A percentile compares a stretch with the other conserved stretches of the same genome.
Evolutionary conservation across 805 yeast species (phyloP).

Genomic region (Saccharomycopsis vini): DNA sequence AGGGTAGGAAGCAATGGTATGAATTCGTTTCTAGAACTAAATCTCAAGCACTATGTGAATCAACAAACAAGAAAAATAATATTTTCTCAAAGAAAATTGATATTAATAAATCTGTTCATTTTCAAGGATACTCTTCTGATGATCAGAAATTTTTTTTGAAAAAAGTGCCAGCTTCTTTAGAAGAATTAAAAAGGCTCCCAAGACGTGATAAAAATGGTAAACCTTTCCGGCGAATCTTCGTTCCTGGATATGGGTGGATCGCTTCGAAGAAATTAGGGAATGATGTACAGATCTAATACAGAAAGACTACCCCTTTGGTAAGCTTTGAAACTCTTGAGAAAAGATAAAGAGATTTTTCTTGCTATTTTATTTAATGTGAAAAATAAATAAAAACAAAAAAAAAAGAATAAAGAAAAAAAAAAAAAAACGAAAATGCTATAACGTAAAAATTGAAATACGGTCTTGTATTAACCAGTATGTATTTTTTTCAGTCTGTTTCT

Average conservation of each 20-base stretch:
- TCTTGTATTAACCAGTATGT: no score
- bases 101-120: not conserved
- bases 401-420: no score
- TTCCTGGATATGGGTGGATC: slow-evolving; percentile 46
- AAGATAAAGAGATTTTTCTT: no score
- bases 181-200: slow-evolving; percentile 16
- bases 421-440: no score
- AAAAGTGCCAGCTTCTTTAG: not conserved
- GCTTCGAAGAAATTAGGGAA: slow-evolving; percentile 27
- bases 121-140: not conserved
- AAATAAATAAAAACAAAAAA: no score
- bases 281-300: no score
- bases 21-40: slow-evolving; percentile 3
- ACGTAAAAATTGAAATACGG: no score
- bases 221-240: slow-evolving; percentile 34
- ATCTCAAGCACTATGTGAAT: not conserved
- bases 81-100: not conserved
- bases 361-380: no score
- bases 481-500: slow-evolving; percentile 4
- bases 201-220: slow-evolving; percentile 31
- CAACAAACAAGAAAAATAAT: no score
- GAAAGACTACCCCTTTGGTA: no score
- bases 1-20: slow-evolving; percentile 17
- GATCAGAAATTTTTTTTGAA: no score
- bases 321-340: no score